Evolutionary conservation across 345 rosid species (phyloP).

Genomic region (Dipteronia sinensis): DNA sequence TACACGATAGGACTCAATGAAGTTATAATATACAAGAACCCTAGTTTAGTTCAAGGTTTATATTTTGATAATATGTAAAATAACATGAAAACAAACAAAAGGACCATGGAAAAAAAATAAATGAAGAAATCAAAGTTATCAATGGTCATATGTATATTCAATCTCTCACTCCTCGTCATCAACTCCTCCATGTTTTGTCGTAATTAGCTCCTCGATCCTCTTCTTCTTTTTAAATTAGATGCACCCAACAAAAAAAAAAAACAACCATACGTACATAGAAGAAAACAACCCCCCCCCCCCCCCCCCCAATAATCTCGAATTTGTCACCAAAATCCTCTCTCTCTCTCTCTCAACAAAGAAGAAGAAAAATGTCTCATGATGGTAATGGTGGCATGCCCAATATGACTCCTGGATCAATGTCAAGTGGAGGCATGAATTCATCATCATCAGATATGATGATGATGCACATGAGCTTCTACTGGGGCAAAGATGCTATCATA

Average conservation of each 20-base stretch:
- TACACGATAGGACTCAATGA: too few relatives aligned
- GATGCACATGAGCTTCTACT: conserved; percentile 36
- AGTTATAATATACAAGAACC: too few relatives aligned
- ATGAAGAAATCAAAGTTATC: neutral
- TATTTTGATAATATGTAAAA: too few relatives aligned
- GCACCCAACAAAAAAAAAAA: neutral
- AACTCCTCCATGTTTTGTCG: neutral
- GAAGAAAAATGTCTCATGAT: neutral
- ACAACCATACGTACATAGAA: too few relatives aligned
- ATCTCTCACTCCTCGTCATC: neutral
- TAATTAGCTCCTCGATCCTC: neutral
- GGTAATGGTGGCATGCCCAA: neutral
- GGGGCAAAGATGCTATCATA: conserved; percentile 29
- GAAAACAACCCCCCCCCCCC: neutral
- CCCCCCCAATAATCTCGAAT: neutral
- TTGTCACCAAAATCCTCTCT: neutral
- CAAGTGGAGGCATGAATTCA: conserved; percentile 17
- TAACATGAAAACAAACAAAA: neutral
- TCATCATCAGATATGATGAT: conserved; percentile 7
- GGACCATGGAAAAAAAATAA: too few relatives aligned
- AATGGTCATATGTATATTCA: neutral
- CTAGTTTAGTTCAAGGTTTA: too few relatives aligned
- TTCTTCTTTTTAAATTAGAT: conserved; percentile 5
- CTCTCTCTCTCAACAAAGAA: neutral
- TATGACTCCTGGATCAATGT: neutral